Conservation (phyloP, 164 flowering plant genomes). For the Vitis cinerea region DNA sequence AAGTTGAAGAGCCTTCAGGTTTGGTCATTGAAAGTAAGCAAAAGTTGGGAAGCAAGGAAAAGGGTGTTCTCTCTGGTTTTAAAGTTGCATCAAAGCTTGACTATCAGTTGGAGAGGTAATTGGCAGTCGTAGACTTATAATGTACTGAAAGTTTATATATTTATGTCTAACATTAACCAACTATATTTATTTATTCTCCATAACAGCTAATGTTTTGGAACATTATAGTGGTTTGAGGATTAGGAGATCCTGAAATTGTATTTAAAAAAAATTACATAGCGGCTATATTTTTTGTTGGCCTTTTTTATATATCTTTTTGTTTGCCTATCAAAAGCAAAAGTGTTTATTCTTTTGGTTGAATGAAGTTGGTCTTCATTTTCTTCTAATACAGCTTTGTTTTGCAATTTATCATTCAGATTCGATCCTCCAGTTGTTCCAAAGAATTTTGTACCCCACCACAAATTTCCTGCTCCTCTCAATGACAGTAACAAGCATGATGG, state of each 20-base stretch:
- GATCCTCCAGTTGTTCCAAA: constrained; percentile 80
- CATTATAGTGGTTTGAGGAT: too few relatives aligned
- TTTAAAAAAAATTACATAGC: neutral
- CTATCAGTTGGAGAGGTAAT: constrained; percentile 70
- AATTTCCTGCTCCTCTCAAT: constrained; percentile 63
- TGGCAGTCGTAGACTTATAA: neutral
- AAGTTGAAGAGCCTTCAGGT: constrained; percentile 67
- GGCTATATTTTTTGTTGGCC: too few relatives aligned
- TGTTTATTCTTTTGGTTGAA: too few relatives aligned
- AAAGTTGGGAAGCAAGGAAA: constrained; percentile 36
- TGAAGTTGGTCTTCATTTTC: neutral
- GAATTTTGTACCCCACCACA: constrained; percentile 74
- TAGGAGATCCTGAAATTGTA: too few relatives aligned
- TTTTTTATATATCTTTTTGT: too few relatives aligned
- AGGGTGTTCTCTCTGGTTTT: constrained; percentile 69
- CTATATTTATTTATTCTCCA: neutral
- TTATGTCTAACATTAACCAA: neutral
- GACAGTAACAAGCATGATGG: constrained; percentile 20
- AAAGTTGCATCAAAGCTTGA: constrained; percentile 68
- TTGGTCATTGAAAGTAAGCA: constrained; percentile 29
- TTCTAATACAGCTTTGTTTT: neutral
- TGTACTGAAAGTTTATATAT: neutral
- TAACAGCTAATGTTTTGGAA: neutral
- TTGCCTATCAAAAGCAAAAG: too few relatives aligned
- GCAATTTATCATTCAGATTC: constrained; percentile 50